A percentile compares a stretch with the other conserved stretches of the same genome.
Conservation (phyloP, 148 eudicot genomes). For the Silene uniflora region DNA sequence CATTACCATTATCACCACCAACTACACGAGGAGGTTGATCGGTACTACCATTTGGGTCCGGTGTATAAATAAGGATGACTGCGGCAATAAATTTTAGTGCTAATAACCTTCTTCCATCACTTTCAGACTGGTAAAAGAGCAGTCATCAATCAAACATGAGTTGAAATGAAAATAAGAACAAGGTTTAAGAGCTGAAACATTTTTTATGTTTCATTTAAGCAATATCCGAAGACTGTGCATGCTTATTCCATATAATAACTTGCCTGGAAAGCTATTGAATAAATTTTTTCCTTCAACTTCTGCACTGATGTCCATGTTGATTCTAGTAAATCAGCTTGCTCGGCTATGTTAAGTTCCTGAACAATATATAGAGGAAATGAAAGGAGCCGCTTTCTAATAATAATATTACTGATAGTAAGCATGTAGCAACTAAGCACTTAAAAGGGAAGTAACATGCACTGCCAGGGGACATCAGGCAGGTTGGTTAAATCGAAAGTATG, state of each 20-base stretch:
- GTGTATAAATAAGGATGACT: constrained; percentile 74
- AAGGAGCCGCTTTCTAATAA: constrained; percentile 3
- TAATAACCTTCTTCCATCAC: constrained; percentile 71
- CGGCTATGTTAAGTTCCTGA: constrained; percentile 68
- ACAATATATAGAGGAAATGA: not conserved
- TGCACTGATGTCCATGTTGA: constrained; percentile 74
- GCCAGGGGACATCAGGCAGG: not conserved
- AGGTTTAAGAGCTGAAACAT: not conserved
- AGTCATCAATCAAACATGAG: constrained; percentile 6
- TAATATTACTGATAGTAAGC: not conserved
- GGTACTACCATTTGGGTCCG: constrained; percentile 70
- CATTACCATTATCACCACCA: constrained; percentile 76
- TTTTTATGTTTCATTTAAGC: not conserved
- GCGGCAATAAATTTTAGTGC: constrained; percentile 87
- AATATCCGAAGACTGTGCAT: not conserved
- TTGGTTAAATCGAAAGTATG: not conserved
- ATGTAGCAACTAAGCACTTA: not conserved
- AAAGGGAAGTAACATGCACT: constrained; percentile 1
- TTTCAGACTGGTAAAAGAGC: constrained; percentile 51
- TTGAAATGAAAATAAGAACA: not conserved
- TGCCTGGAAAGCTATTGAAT: constrained; percentile 82
- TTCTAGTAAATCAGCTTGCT: constrained; percentile 54
- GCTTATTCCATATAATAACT: constrained; percentile 19
- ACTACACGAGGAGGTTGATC: constrained; percentile 59
- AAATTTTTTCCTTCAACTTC: constrained; percentile 81